phyloP scores from a whole-genome alignment of 345 rosid genomes.

The Erysimum cheiranthoides region DNA sequence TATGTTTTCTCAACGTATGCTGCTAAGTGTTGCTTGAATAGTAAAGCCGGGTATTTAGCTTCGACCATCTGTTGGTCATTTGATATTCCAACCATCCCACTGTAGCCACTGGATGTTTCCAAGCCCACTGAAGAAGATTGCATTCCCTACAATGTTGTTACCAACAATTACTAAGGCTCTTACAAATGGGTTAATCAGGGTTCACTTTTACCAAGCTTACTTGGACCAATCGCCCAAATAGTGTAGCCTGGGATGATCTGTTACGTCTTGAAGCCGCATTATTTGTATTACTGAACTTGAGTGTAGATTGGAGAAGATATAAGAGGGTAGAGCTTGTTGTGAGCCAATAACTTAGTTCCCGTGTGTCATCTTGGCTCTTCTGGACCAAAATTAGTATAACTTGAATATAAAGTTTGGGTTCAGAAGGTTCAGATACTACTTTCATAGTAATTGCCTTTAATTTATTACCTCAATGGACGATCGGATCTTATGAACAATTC shows the following conservation, averaged over 20 bases:
- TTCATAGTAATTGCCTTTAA: neutral
- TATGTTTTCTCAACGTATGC: slow-evolving; percentile 75
- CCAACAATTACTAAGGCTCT: slow-evolving; percentile 10
- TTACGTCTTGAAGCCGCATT: slow-evolving; percentile 51
- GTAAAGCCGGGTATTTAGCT: slow-evolving; percentile 76
- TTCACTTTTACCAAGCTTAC: slow-evolving; percentile 49
- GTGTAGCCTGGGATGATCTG: slow-evolving; percentile 49
- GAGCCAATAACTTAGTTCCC: slow-evolving; percentile 68
- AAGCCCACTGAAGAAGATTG: slow-evolving; percentile 51
- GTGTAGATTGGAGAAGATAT: slow-evolving; percentile 64
- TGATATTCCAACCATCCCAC: slow-evolving; percentile 61
- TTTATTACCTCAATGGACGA: slow-evolving; percentile 56
- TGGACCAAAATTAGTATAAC: slow-evolving; percentile 32
- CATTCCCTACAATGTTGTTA: slow-evolving; percentile 50
- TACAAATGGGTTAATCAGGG: slow-evolving; percentile 13
- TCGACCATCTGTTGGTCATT: slow-evolving; percentile 58
- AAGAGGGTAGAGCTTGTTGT: slow-evolving; percentile 67
- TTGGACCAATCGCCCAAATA: slow-evolving; percentile 58
- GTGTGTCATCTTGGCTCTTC: slow-evolving; percentile 57
- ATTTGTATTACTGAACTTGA: slow-evolving; percentile 58
- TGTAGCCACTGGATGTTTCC: slow-evolving; percentile 63
- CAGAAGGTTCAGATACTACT: neutral
- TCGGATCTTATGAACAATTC: slow-evolving; percentile 58
- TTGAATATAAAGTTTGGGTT: slow-evolving; percentile 12
- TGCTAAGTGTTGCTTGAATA: slow-evolving; percentile 75